phyloP scores from a whole-genome alignment of 805 yeast species.

The Vanderwaltozyma polyspora region DNA sequence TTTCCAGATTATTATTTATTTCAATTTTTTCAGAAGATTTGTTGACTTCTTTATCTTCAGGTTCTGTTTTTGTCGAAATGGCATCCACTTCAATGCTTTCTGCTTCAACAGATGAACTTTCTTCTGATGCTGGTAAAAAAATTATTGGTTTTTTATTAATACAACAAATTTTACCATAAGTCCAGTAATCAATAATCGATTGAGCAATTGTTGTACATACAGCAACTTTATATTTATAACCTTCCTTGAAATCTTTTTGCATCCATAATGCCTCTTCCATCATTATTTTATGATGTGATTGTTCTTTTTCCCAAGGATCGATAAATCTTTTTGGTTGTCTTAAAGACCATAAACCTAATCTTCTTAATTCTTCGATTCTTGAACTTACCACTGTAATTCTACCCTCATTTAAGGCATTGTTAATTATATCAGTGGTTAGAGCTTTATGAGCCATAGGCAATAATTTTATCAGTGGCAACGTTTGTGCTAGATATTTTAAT shows the following conservation, averaged over 20 bases:
- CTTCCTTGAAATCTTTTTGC: constrained; percentile 66
- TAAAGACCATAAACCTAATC: constrained; percentile 82
- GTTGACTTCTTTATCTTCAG: too few species aligned
- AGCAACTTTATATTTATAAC: constrained; percentile 55
- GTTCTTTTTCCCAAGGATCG: constrained; percentile 47
- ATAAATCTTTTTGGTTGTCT: constrained; percentile 65
- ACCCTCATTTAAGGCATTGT: constrained; percentile 78
- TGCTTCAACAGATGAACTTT: too few species aligned
- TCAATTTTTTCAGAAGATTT: too few species aligned
- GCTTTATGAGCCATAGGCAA: constrained; percentile 81
- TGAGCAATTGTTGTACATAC: constrained; percentile 60
- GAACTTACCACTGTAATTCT: constrained; percentile 82
- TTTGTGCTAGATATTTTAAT: constrained; percentile 75
- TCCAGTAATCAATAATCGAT: constrained; percentile 71
- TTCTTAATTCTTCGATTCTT: constrained; percentile 81
- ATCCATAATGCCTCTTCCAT: constrained; percentile 78
- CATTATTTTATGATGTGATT: constrained; percentile 61
- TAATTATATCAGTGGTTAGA: constrained; percentile 73
- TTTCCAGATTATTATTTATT: too few species aligned
- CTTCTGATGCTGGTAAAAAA: constrained; percentile 2
- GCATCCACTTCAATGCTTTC: too few species aligned
- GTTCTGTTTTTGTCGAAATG: too few species aligned
- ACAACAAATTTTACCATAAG: constrained; percentile 58
- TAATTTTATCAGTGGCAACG: constrained; percentile 71
- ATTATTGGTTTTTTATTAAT: constrained; percentile 39